Base-by-base conservation (phyloP, 192 early-diverging fungal species). In the Fimicolochytrium jonesii region DNA sequence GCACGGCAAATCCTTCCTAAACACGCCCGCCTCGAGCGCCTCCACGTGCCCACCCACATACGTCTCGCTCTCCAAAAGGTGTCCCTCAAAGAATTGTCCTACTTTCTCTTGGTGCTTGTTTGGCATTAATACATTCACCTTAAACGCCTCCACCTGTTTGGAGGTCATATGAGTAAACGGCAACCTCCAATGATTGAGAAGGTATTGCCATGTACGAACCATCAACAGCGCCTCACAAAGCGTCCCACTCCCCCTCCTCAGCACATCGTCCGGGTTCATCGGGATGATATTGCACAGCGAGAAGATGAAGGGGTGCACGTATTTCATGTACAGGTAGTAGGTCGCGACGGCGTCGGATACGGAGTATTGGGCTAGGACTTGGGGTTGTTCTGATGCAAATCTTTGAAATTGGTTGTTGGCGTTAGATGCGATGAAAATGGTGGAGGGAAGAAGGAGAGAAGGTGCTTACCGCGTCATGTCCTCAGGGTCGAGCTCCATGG, bases 201-300 rank as follows among this genome's bases (percentile, higher is more conserved):
- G 9, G 4, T 55, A 34, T 33, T 1, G 53, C 26, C 9, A 23
- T 4, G 13, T 0, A 11, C 6, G 0, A 76, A 92, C 97, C 97
- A 99, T 99, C 31, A 99, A 77, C 39, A 99, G 70, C 31, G 88
- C 83, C 73, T 99, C 97, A 59, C 97, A 99, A 5, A 99, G 77
- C 26, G 97, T 97, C 17, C 97, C 97, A 36, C 90, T 89, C 5
- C 97, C 97, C 73, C 93, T 91, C 49, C 97, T 84, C 61, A 97
- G 72, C 45, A 99, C 93, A 50, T 99, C 97, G 71, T 99, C 97
- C 0, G 94, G 93, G 41, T 90, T 90, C 67, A 97, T 86, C 0
- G 97, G 97, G 65, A 99, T 97, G 65, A 99, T 95, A 64, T 95
- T 99, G 78, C 97, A 97, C 22, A 99, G 83, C n/a, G 97, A 99